Conservation (phyloP, 2,329 filamentous ascomycete genomes). For the Pseudogymnoascus sp. region DNA sequence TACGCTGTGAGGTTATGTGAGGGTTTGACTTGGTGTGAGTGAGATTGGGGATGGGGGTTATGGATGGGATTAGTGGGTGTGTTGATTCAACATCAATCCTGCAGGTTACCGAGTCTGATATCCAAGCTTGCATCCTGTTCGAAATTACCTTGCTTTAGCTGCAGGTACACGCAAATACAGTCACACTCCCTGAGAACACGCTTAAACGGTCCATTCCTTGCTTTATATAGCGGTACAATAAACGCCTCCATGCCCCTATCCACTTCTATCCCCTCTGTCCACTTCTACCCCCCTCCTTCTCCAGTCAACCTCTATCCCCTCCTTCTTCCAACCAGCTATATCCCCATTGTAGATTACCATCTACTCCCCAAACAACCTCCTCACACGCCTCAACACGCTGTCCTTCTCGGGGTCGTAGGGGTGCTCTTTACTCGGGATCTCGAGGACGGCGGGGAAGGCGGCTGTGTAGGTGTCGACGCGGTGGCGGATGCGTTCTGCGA, state of each 20-base stretch:
- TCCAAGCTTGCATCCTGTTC: too few species aligned
- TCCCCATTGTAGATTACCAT: conserved; percentile 13
- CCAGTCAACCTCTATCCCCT: too few species aligned
- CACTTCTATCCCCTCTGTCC: not conserved
- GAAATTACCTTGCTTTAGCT: not conserved
- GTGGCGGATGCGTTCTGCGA: conserved; percentile 88
- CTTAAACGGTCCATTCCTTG: not conserved
- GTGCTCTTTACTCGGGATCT: conserved; percentile 98
- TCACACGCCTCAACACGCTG: conserved; percentile 84
- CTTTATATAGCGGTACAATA: not conserved
- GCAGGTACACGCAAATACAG: not conserved
- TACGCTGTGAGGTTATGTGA: not conserved
- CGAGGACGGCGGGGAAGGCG: conserved; percentile 90
- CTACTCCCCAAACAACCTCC: conserved; percentile 64
- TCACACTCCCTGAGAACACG: not conserved
- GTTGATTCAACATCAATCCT: not conserved
- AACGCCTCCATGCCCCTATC: not conserved
- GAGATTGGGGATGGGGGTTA: too few species aligned
- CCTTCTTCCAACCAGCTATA: not conserved
- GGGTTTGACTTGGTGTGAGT: too few species aligned
- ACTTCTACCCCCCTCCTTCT: not conserved
- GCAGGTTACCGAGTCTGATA: too few species aligned
- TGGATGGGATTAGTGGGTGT: too few species aligned
- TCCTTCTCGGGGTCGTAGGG: conserved; percentile 99
- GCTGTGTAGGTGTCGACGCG: conserved; percentile 86